These are phyloP conservation scores for Phytophthora ramorum DNA, from an alignment of 352 stramenopile species.

Conservation along the genomic window DNA sequence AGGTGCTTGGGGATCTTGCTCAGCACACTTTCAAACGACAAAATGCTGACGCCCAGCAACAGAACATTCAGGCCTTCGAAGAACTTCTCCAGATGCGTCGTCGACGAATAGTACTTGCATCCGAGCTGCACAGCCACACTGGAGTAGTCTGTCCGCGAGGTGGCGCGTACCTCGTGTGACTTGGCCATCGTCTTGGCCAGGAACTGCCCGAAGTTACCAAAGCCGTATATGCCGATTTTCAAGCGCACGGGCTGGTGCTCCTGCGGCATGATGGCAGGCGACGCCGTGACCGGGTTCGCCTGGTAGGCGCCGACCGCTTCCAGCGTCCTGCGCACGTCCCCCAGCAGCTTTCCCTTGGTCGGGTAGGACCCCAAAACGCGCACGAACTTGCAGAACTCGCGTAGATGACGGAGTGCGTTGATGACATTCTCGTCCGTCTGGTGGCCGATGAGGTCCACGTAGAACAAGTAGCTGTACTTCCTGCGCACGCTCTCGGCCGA, in stretches of 20 bases:
- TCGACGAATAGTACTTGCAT: constrained; percentile 65
- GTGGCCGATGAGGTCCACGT: constrained; percentile 81
- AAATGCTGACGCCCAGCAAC: constrained; percentile 88
- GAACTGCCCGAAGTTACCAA: constrained; percentile 98
- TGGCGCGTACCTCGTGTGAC: constrained; percentile 88
- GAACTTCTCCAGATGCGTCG: constrained; percentile 88
- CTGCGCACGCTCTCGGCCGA: constrained; percentile 68
- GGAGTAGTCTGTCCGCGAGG: constrained; percentile 90
- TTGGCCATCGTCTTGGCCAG: constrained; percentile 96
- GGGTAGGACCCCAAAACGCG: constrained; percentile 90
- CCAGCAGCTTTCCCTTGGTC: constrained; percentile 70
- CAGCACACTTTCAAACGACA: constrained; percentile 80
- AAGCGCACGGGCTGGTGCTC: constrained; percentile 60
- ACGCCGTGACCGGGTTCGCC: constrained; percentile 35
- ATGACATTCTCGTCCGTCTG: constrained; percentile 77
- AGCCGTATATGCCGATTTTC: constrained; percentile 97
- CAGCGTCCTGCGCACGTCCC: constrained; percentile 62
- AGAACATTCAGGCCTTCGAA: constrained; percentile 95
- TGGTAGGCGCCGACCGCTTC: constrained; percentile 57
- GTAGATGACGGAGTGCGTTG: constrained; percentile 86
- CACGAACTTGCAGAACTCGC: constrained; percentile 90
- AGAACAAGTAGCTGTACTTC: constrained; percentile 89
- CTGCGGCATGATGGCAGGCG: constrained; percentile 28
- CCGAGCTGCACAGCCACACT: constrained; percentile 54
- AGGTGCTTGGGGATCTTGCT: constrained; percentile 68